Conservation (phyloP, 495 filamentous ascomycete species). For the Neurospora sp. region DNA sequence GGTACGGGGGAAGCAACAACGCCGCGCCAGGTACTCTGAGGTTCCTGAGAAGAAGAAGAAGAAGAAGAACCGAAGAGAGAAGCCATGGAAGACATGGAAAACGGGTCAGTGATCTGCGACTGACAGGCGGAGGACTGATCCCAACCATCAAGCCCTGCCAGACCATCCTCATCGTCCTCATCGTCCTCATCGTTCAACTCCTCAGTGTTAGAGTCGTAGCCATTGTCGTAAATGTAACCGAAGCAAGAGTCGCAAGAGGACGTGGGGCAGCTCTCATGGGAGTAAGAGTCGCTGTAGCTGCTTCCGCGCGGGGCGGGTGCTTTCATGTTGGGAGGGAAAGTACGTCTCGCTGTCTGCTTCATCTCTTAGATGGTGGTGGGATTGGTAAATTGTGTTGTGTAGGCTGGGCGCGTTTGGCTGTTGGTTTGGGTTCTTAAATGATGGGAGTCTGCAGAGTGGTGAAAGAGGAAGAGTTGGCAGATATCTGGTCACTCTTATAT, state of each 20-base stretch:
- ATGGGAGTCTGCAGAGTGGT: not conserved
- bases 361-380: not conserved
- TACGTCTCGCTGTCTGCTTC: not conserved
- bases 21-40: too few relatives aligned
- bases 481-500: not conserved
- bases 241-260: not conserved
- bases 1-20: not conserved
- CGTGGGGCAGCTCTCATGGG: not conserved
- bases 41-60: not conserved
- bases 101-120: not conserved
- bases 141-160: not conserved
- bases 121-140: not conserved
- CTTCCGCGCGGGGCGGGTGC: not conserved
- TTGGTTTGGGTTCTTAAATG: not conserved
- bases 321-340: not conserved
- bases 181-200: not conserved
- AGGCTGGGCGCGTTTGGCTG: not conserved
- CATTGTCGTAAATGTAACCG: not conserved
- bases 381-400: not conserved
- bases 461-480: not conserved
- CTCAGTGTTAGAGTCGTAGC: not conserved
- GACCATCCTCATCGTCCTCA: not conserved
- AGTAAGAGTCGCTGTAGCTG: not conserved
- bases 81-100: not conserved
- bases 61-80: not conserved